A percentile compares a stretch with the other conserved stretches of the same genome.
phyloP scores from a whole-genome alignment of 116 monocot genomes.

The Phalaenopsis hybrid region DNA sequence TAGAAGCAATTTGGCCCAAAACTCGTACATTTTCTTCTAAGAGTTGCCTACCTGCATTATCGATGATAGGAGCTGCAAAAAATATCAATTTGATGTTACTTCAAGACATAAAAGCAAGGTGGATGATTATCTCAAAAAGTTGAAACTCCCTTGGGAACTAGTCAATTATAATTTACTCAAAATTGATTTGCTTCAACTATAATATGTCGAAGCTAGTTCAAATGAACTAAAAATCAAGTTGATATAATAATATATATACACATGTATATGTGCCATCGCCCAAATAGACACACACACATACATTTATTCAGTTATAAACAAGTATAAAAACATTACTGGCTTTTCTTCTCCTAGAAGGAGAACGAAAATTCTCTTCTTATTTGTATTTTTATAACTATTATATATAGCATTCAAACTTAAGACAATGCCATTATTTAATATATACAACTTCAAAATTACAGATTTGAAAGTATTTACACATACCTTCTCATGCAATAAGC shows the following conservation, averaged over 20 bases:
- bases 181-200: neutral
- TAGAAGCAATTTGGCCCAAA: constrained; percentile 13
- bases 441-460: neutral
- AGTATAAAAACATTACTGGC: neutral
- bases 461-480: neutral
- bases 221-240: neutral
- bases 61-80: constrained; percentile 7
- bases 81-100: neutral
- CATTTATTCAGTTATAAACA: neutral
- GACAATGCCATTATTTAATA: neutral
- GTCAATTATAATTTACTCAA: neutral
- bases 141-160: neutral
- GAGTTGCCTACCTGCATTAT: constrained; percentile 11
- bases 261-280: neutral
- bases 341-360: neutral
- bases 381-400: neutral
- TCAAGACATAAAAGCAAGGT: neutral
- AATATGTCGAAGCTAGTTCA: neutral
- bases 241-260: neutral
- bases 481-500: neutral
- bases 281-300: neutral
- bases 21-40: constrained; percentile 18
- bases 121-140: neutral
- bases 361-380: neutral
- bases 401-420: neutral